Percentiles rank a stretch among this genome's conserved stretches.
Evolutionary conservation across 2,329 filamentous ascomycete species (phyloP).

Genomic region (Sporothrix brasiliensis): DNA sequence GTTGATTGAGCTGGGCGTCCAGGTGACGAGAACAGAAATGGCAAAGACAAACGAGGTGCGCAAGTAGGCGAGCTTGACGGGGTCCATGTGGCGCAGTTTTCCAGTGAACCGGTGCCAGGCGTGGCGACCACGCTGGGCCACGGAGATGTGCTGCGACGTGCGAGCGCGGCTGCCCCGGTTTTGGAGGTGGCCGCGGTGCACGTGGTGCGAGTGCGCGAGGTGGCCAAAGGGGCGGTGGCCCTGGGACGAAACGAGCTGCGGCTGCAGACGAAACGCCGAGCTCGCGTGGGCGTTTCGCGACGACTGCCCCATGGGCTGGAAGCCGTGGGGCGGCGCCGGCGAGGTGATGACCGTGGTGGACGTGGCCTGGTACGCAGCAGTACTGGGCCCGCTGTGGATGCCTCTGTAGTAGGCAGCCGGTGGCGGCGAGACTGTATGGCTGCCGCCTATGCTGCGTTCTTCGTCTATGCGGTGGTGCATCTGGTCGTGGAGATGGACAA

Average conservation of each 20-base stretch:
- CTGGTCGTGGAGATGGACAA: not conserved
- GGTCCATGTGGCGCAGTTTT: constrained; percentile 53
- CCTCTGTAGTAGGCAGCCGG: constrained; percentile 19
- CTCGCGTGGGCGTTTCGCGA: not conserved
- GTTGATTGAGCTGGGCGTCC: constrained; percentile 72
- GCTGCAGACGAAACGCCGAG: constrained; percentile 18
- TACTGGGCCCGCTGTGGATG: constrained; percentile 24
- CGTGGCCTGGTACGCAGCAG: constrained; percentile 17
- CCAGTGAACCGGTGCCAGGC: constrained; percentile 39
- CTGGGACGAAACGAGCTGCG: not conserved
- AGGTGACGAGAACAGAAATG: constrained; percentile 63
- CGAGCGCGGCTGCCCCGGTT: no score
- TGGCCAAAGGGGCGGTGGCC: not conserved
- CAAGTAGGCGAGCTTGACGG: constrained; percentile 63
- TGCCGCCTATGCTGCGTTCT: constrained; percentile 6
- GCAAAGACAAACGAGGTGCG: constrained; percentile 64
- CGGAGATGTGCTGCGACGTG: not conserved
- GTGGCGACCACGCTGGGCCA: constrained; percentile 15
- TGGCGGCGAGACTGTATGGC: not conserved
- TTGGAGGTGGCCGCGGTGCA: not conserved
- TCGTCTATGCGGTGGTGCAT: not conserved
- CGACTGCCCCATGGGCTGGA: not conserved
- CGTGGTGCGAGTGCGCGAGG: constrained; percentile 1
- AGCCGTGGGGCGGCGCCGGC: constrained; percentile 6
- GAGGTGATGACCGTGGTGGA: constrained; percentile 33